phyloP scores from a whole-genome alignment of 805 yeast species.

The Dipodascus albidus region DNA sequence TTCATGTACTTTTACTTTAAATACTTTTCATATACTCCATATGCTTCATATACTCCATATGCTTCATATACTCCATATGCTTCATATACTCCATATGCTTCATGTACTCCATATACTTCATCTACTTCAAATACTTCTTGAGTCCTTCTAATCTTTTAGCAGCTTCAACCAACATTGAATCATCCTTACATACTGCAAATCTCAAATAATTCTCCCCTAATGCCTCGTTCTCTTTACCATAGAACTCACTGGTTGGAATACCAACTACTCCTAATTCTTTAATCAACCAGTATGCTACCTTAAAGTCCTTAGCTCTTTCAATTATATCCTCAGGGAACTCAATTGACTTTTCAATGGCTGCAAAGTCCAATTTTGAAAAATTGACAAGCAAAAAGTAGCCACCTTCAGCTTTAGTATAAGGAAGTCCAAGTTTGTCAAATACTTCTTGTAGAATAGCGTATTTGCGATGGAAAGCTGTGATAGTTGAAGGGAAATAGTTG shows the following conservation, averaged over 20 bases:
- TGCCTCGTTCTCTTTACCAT: constrained; percentile 55
- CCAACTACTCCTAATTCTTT: constrained; percentile 89
- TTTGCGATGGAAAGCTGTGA: constrained; percentile 56
- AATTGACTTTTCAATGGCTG: constrained; percentile 62
- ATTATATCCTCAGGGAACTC: constrained; percentile 59
- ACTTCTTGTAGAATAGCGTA: constrained; percentile 61
- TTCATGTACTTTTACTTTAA: too few relatives aligned
- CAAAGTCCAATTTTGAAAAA: constrained; percentile 70
- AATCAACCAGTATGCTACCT: constrained; percentile 85
- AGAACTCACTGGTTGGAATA: constrained; percentile 95
- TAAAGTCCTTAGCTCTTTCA: constrained; percentile 74
- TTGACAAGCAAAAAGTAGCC: constrained; percentile 89
- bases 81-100: too few relatives aligned
- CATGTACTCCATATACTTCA: too few relatives aligned
- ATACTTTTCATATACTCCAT: too few relatives aligned
- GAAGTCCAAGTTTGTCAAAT: constrained; percentile 78
- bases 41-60: too few relatives aligned
- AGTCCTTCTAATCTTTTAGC: constrained; percentile 56
- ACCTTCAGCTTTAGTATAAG: constrained; percentile 87
- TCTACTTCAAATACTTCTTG: constrained; percentile 43
- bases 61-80: too few relatives aligned
- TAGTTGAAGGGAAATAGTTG: constrained; percentile 59
- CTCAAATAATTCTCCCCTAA: constrained; percentile 78
- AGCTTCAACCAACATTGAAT: constrained; percentile 67
- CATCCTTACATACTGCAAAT: constrained; percentile 95